These are phyloP conservation scores for Xylariaceae sp. DNA, from an alignment of 2,329 filamentous ascomycete species.

Conservation along the genomic window DNA sequence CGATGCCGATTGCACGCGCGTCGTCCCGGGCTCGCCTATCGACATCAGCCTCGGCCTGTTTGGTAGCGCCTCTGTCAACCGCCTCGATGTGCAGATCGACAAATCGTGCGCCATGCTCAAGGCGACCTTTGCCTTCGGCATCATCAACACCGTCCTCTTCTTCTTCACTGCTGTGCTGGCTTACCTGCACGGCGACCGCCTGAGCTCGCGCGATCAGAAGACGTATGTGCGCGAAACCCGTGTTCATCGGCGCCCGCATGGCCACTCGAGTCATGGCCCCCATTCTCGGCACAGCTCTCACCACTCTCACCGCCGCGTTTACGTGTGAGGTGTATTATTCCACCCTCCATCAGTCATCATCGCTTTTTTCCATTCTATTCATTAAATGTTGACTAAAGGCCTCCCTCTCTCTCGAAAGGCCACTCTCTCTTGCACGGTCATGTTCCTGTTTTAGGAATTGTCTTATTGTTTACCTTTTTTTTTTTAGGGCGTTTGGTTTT, in stretches of 20 bases:
- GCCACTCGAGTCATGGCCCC: constrained; percentile 37
- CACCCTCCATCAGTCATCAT: too few species aligned
- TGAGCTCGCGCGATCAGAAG: constrained; percentile 33
- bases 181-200: constrained; percentile 46
- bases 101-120: constrained; percentile 91
- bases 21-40: constrained; percentile 45
- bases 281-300: constrained; percentile 39
- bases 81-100: constrained; percentile 51
- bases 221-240: constrained; percentile 42
- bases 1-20: constrained; percentile 60
- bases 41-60: constrained; percentile 58
- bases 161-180: constrained; percentile 70
- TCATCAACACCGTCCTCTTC: constrained; percentile 82
- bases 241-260: constrained; percentile 42
- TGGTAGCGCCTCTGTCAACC: constrained; percentile 45
- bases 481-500: too few species aligned
- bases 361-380: too few species aligned
- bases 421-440: not conserved
- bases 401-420: not conserved
- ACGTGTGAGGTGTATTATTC: constrained; percentile 36
- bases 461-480: not conserved
- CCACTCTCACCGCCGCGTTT: constrained; percentile 46
- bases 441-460: not conserved
- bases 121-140: constrained; percentile 79
- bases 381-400: too few species aligned